Base-by-base conservation (phyloP, 2,329 filamentous ascomycete genomes). In the Uncinocarpus reesii region DNA sequence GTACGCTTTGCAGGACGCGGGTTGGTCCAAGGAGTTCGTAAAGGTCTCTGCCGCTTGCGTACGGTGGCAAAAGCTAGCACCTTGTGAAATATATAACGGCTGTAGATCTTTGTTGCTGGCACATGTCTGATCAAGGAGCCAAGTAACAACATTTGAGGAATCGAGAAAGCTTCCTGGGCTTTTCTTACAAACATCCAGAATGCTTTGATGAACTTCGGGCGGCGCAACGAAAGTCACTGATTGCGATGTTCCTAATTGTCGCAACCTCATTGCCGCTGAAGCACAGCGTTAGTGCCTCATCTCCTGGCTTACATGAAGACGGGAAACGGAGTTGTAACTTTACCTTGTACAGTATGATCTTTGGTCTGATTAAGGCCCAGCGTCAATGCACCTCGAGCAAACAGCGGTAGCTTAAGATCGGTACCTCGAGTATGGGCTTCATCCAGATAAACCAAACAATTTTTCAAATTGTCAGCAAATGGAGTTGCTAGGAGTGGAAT, bases 101-200 rank as follows among this genome's bases (percentile, higher is more conserved):
- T 76, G 72, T 0, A 83, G 58, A 23, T 81, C 73, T 50, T 81
- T 76, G 20, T 78, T 80, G 0, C 64, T 70, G 4, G 65, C 61
- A 49, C 81, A 84, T 0, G 79, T 81, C 44, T 83, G 77, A 34
- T 81, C 71, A 0, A 85, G 66, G 0, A 84, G 68, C 81, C 81
- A 84, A 2, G 59, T 55, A 0, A 83, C 63, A 11, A 80, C 74
- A 44, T 80, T 69, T 2, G 59, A 59, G 0, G 76, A 79, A 43
- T 73, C 61, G 1, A 74, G 50, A 1, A 2, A 3, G 4, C 70
- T 68, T 0, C 57, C 49, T 7, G 64, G 58, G 4, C 15, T n/a
- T 7, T 43, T 42, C 8, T 31, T 18, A 15, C 38, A 42, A 0
- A 72, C 44, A 47, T 80, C 74, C 0, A 74, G 53, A 26, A 84